These are phyloP conservation scores for Kalanchoe fedtschenkoi DNA, from an alignment of 164 flowering plant genomes.

Conservation along the genomic window DNA sequence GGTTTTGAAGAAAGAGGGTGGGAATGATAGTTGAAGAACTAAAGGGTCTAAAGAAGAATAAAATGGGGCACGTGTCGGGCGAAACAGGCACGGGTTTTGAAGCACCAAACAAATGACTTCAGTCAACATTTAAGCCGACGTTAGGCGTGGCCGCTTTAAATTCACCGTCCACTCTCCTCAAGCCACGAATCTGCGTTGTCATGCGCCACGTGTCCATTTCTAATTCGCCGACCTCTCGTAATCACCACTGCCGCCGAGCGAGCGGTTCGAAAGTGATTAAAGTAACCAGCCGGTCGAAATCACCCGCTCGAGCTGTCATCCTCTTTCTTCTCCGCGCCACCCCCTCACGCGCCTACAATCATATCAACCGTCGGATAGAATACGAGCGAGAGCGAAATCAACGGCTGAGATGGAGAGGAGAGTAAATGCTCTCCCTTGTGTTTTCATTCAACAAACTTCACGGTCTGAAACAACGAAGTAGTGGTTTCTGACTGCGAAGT, in stretches of 20 bases:
- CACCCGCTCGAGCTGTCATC: neutral
- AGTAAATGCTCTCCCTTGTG: no score
- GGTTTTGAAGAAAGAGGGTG: no score
- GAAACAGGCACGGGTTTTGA: no score
- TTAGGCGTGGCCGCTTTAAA: constrained; percentile 10
- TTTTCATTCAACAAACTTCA: no score
- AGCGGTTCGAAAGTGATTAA: neutral
- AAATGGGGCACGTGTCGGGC: no score
- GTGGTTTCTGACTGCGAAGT: no score
- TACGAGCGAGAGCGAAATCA: neutral
- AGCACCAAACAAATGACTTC: neutral
- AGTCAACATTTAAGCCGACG: neutral
- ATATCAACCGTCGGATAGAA: neutral
- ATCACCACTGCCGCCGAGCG: neutral
- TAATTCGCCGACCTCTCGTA: neutral
- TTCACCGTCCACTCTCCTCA: constrained; percentile 7
- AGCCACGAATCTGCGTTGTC: constrained; percentile 16
- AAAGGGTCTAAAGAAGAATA: no score
- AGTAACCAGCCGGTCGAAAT: constrained; percentile 3
- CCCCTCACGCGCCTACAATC: no score
- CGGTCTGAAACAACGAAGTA: no score
- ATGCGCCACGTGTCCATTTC: neutral
- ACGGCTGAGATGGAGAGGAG: neutral
- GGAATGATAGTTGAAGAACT: no score
- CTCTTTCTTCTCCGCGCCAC: neutral